Percentiles rank a stretch among this genome's conserved stretches.
Evolutionary conservation across 2,329 filamentous ascomycete species (phyloP).

Genomic region (Colletotrichum orchidophilum): DNA sequence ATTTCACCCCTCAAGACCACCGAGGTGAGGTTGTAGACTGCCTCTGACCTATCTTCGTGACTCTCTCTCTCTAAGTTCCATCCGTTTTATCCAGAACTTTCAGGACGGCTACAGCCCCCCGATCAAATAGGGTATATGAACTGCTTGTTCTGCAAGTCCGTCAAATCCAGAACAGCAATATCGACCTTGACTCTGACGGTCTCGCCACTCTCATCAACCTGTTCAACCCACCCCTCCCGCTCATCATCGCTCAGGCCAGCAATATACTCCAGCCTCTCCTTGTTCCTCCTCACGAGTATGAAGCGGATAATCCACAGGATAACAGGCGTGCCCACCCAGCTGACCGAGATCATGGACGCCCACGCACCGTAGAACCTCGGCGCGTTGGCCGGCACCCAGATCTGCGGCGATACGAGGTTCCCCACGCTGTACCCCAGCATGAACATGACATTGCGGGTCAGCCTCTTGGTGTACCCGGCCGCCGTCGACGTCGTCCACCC

Average conservation of each 20-base stretch:
- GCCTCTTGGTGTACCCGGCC: slow-evolving; percentile 54
- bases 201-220: slow-evolving; percentile 44
- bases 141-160: slow-evolving; percentile 49
- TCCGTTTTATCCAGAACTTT: too few species aligned
- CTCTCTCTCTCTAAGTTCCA: too few species aligned
- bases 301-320: slow-evolving; percentile 45
- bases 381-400: slow-evolving; percentile 42
- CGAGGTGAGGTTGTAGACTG: too few species aligned
- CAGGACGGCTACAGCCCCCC: too few species aligned
- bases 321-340: slow-evolving; percentile 47
- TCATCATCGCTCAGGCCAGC: slow-evolving; percentile 37
- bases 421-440: slow-evolving; percentile 47
- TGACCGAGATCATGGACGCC: slow-evolving; percentile 43
- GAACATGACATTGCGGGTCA: slow-evolving; percentile 50
- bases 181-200: slow-evolving; percentile 44
- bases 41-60: too few species aligned
- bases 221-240: slow-evolving; percentile 38
- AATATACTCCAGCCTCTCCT: slow-evolving; percentile 42
- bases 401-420: slow-evolving; percentile 49
- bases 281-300: slow-evolving; percentile 44
- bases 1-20: too few species aligned
- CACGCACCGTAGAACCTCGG: slow-evolving; percentile 46
- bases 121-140: slow-evolving; percentile 46
- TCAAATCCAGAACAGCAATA: slow-evolving; percentile 48
- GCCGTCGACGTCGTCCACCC: slow-evolving; percentile 49